These are phyloP conservation scores for Cercospora citrullina DNA, from an alignment of 2,329 filamentous ascomycete species.

Conservation along the genomic window DNA sequence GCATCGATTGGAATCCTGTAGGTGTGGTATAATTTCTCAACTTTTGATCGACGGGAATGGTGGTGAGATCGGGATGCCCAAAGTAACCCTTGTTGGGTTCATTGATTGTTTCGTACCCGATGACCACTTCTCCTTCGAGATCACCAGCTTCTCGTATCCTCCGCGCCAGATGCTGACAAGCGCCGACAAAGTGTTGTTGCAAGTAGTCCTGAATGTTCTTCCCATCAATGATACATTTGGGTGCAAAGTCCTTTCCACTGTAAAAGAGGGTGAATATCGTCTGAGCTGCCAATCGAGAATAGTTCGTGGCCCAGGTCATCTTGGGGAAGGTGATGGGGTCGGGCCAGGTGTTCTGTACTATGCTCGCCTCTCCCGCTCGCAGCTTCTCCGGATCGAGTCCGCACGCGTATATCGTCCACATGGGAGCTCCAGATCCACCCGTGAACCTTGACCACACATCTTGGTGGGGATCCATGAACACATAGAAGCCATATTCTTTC, in stretches of 20 bases:
- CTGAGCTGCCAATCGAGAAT: constrained; percentile 79
- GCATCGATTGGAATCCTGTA: constrained; percentile 89
- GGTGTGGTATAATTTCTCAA: constrained; percentile 90
- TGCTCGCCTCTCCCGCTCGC: constrained; percentile 80
- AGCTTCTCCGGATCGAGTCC: constrained; percentile 87
- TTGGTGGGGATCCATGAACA: constrained; percentile 99
- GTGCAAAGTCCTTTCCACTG: constrained; percentile 84
- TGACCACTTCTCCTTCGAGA: constrained; percentile 79
- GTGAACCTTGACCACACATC: constrained; percentile 97
- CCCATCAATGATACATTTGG: constrained; percentile 92
- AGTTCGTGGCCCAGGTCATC: constrained; percentile 99
- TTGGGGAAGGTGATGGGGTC: constrained; percentile 86
- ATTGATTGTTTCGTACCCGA: constrained; percentile 96
- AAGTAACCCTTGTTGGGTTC: constrained; percentile 89
- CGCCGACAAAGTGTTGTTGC: constrained; percentile 78
- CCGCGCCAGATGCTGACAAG: constrained; percentile 76
- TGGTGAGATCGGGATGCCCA: constrained; percentile 76
- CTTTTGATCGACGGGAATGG: constrained; percentile 82
- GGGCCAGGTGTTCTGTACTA: constrained; percentile 92
- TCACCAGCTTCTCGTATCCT: constrained; percentile 88
- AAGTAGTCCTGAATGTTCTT: constrained; percentile 96
- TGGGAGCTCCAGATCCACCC: constrained; percentile 89
- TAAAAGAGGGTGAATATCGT: constrained; percentile 96
- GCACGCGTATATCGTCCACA: constrained; percentile 96
- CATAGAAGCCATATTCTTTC: constrained; percentile 87